Evolutionary conservation across 495 filamentous ascomycete species (phyloP).

Genomic region (Daldinia caldariorum): DNA sequence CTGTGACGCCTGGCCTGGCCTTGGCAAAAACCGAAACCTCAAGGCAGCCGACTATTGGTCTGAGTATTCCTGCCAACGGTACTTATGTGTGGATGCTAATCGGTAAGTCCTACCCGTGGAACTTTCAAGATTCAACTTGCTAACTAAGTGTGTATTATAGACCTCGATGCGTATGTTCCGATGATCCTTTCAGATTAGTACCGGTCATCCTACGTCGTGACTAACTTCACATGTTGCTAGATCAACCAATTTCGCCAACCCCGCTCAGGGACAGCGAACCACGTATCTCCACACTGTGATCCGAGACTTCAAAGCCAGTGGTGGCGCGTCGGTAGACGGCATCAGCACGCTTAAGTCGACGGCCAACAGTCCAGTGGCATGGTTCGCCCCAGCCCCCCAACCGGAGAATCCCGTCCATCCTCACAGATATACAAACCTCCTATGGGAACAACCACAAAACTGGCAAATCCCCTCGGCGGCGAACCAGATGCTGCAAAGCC

Average conservation of each 20-base stretch:
- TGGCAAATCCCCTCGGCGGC: slow-evolving; percentile 50
- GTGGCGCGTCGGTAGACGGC: slow-evolving; percentile 43
- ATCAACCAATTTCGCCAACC: slow-evolving; percentile 54
- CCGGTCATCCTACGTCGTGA: neutral
- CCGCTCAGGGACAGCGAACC: slow-evolving; percentile 46
- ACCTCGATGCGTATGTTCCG: slow-evolving; percentile 54
- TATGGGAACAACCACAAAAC: slow-evolving; percentile 54
- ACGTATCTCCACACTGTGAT: slow-evolving; percentile 60
- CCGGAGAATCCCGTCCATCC: slow-evolving; percentile 55
- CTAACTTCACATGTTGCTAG: slow-evolving; percentile 26
- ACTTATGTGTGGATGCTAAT: slow-evolving; percentile 61
- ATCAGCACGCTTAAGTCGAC: slow-evolving; percentile 51
- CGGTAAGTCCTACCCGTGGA: slow-evolving; percentile 42
- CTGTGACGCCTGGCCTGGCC: slow-evolving; percentile 52
- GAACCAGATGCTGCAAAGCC: slow-evolving; percentile 47
- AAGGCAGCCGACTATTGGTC: slow-evolving; percentile 55
- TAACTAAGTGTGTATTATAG: slow-evolving; percentile 30
- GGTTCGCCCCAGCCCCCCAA: slow-evolving; percentile 55
- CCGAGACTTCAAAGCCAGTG: slow-evolving; percentile 55
- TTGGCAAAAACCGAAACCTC: slow-evolving; percentile 53
- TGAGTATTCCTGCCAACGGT: slow-evolving; percentile 48
- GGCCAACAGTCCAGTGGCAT: slow-evolving; percentile 52
- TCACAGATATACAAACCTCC: slow-evolving; percentile 58
- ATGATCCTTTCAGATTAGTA: neutral
- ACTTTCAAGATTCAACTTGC: neutral